Percentiles rank a stretch among this genome's conserved stretches.
Evolutionary conservation across 164 flowering plant genomes (phyloP).

Genomic region (Santalum album): DNA sequence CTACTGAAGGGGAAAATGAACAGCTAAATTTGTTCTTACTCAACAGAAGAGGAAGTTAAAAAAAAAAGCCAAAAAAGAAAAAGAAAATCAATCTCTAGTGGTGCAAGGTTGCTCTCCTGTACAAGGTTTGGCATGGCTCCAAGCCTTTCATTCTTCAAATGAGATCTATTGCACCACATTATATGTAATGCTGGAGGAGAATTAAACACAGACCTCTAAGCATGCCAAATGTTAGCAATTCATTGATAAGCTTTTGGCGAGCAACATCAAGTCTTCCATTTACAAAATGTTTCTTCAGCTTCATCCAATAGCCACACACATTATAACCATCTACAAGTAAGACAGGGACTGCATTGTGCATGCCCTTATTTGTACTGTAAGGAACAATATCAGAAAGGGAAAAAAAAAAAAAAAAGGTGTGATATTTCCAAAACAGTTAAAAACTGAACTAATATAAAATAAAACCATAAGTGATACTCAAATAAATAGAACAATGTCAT

Average conservation of each 20-base stretch:
- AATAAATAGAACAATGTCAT: neutral
- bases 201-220: conserved; percentile 55
- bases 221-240: conserved; percentile 63
- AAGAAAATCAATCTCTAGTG: no score
- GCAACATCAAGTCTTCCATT: conserved; percentile 80
- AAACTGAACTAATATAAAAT: neutral
- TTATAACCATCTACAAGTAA: conserved; percentile 99
- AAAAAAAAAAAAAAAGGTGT: conserved; percentile 1
- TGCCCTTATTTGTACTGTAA: conserved; percentile 66
- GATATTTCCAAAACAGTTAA: neutral
- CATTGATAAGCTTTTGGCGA: conserved; percentile 88
- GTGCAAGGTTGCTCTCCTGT: no score
- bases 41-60: no score
- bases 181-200: conserved; percentile 3
- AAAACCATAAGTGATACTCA: neutral
- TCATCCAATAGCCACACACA: conserved; percentile 92
- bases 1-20: no score
- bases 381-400: neutral
- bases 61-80: no score
- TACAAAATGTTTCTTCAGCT: conserved; percentile 86
- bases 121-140: no score
- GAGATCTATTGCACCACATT: neutral
- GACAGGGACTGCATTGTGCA: conserved; percentile 70
- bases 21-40: no score
- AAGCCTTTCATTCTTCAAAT: no score